phyloP scores from a whole-genome alignment of 2,329 filamentous ascomycete species.

The Penicillium sp. region DNA sequence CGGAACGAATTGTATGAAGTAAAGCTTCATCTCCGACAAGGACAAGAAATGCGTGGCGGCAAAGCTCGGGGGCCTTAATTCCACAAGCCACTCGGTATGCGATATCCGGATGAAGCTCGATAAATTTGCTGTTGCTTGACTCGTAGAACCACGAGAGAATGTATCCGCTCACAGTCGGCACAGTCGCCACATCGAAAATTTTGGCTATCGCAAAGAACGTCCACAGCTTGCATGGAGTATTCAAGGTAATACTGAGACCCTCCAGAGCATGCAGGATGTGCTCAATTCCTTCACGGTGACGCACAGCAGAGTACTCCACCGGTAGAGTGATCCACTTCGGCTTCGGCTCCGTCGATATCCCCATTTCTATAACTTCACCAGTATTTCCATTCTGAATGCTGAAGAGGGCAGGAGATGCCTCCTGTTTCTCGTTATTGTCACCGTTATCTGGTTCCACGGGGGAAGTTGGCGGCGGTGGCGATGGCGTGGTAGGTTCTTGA shows the following conservation, averaged over 20 bases:
- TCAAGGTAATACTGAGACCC: slow-evolving; percentile 58
- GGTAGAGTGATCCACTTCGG: slow-evolving; percentile 23
- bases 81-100: slow-evolving; percentile 60
- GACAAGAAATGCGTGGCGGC: slow-evolving; percentile 58
- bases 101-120: slow-evolving; percentile 67
- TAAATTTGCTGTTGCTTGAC: slow-evolving; percentile 59
- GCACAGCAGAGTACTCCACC: slow-evolving; percentile 65
- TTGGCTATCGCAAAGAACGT: slow-evolving; percentile 67
- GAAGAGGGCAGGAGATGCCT: too few relatives aligned
- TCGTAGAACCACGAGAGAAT: slow-evolving; percentile 64
- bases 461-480: neutral
- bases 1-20: slow-evolving; percentile 35
- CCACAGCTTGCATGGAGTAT: slow-evolving; percentile 70
- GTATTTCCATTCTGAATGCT: neutral
- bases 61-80: slow-evolving; percentile 39
- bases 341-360: neutral
- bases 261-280: slow-evolving; percentile 64
- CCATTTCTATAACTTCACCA: neutral
- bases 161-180: slow-evolving; percentile 46
- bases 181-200: slow-evolving; percentile 54
- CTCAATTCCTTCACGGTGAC: slow-evolving; percentile 67
- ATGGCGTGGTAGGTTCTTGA: neutral
- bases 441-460: neutral
- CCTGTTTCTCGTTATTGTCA: too few relatives aligned
- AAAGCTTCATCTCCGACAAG: slow-evolving; percentile 68